Conservation (phyloP, 495 filamentous ascomycete genomes). For the Penicillium ochrochloron region DNA sequence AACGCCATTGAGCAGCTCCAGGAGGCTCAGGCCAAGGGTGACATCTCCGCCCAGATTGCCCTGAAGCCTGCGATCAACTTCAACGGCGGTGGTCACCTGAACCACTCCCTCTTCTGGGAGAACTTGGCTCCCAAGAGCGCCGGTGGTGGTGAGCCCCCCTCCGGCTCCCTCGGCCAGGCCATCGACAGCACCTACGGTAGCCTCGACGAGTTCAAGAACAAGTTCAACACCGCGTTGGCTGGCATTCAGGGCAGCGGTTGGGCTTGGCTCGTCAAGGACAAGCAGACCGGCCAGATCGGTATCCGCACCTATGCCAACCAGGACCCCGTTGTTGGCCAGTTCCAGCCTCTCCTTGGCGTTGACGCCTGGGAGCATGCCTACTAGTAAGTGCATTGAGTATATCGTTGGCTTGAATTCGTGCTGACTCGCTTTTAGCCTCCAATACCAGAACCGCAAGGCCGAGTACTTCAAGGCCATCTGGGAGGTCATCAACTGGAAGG, state of each 20-base stretch:
- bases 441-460: slow-evolving; percentile 98
- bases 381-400: slow-evolving; percentile 52
- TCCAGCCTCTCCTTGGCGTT: slow-evolving; percentile 84
- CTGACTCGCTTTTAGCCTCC: slow-evolving; percentile 64
- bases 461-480: slow-evolving; percentile 97
- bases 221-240: slow-evolving; percentile 77
- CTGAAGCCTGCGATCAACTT: slow-evolving; percentile 92
- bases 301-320: slow-evolving; percentile 89
- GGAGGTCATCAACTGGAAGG: slow-evolving; percentile 98
- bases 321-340: slow-evolving; percentile 89
- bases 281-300: slow-evolving; percentile 68
- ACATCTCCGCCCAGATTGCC: slow-evolving; percentile 71
- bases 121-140: slow-evolving; percentile 76
- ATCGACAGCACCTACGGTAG: slow-evolving; percentile 80
- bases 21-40: slow-evolving; percentile 54
- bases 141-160: slow-evolving; percentile 77
- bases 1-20: slow-evolving; percentile 60
- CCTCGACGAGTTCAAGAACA: slow-evolving; percentile 72
- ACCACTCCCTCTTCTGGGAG: slow-evolving; percentile 94
- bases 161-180: slow-evolving; percentile 64
- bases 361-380: slow-evolving; percentile 97
- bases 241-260: slow-evolving; percentile 94
- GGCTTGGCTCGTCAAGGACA: slow-evolving; percentile 93
- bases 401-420: slow-evolving; percentile 25
- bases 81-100: slow-evolving; percentile 92